phyloP scores from a whole-genome alignment of 805 yeast genomes.

The Sporopachydermia quercuum region DNA sequence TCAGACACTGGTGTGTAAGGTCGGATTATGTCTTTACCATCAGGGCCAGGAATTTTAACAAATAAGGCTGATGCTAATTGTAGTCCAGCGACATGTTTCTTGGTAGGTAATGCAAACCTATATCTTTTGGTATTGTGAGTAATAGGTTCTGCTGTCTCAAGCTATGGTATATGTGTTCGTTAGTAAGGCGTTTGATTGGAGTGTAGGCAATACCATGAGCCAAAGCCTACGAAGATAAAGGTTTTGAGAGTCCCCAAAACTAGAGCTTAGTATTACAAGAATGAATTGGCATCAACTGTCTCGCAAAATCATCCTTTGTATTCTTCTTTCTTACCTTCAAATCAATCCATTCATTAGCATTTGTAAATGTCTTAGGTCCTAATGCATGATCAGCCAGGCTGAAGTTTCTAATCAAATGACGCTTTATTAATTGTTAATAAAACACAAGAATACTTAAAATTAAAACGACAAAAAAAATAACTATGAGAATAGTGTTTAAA shows the following conservation, averaged over 20 bases:
- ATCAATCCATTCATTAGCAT: background rate
- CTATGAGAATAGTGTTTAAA: too few species aligned
- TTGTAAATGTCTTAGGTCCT: background rate
- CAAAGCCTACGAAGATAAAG: background rate
- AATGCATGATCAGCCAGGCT: background rate
- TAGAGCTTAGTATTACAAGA: too few species aligned
- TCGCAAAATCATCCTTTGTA: too few species aligned
- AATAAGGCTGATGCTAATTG: slow-evolving; percentile 50
- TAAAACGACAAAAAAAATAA: too few species aligned
- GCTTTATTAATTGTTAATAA: too few species aligned
- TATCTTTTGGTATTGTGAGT: slow-evolving; percentile 37
- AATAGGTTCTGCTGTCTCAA: slow-evolving; percentile 6
- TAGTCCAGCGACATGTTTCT: slow-evolving; percentile 51
- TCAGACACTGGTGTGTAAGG: slow-evolving; percentile 59
- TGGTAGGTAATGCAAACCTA: slow-evolving; percentile 42
- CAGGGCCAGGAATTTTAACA: slow-evolving; percentile 59
- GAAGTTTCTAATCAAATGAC: background rate
- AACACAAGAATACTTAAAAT: too few species aligned
- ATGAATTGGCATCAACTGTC: too few species aligned
- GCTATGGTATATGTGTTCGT: background rate
- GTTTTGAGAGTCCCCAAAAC: too few species aligned
- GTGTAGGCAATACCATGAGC: background rate
- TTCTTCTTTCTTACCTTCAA: background rate
- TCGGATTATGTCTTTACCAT: slow-evolving; percentile 64
- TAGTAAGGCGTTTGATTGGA: background rate